Conservation (phyloP, 768 basidiomycete genomes). For the Rhodotorula paludigena region DNA sequence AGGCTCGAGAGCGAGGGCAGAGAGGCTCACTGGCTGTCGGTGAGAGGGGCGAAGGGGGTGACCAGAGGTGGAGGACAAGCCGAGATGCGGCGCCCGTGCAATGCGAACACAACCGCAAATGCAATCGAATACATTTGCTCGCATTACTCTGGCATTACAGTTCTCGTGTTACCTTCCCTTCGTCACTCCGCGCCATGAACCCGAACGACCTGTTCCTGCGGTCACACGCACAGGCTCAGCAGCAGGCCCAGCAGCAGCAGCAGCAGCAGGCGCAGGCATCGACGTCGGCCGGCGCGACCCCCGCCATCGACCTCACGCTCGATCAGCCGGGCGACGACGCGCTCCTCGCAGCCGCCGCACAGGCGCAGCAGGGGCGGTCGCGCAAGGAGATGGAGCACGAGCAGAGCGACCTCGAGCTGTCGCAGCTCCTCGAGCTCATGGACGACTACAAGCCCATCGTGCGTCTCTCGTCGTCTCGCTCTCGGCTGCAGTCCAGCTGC, state of each 20-base stretch:
- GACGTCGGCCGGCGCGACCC: not conserved
- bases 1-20: not conserved
- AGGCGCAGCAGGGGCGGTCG: slow-evolving; percentile 9
- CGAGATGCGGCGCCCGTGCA: too few relatives aligned
- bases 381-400: slow-evolving; percentile 51
- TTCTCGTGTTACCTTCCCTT: not conserved
- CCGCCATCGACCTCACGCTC: not conserved
- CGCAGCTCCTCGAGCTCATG: slow-evolving; percentile 90
- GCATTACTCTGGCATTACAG: not conserved
- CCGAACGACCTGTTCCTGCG: slow-evolving; percentile 25
- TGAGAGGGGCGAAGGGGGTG: not conserved
- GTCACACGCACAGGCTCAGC: slow-evolving; percentile 1
- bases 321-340: not conserved
- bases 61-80: not conserved
- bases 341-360: not conserved
- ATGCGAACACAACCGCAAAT: not conserved
- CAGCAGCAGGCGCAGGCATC: slow-evolving; percentile 4
- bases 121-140: too few relatives aligned
- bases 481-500: not conserved
- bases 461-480: slow-evolving; percentile 42
- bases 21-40: slow-evolving; percentile 5
- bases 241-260: slow-evolving; percentile 2
- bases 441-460: slow-evolving; percentile 96
- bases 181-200: slow-evolving; percentile 19
- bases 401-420: slow-evolving; percentile 79